Evolutionary conservation across 306 rosid genomes (phyloP).

Genomic region (Vigna angularis): DNA sequence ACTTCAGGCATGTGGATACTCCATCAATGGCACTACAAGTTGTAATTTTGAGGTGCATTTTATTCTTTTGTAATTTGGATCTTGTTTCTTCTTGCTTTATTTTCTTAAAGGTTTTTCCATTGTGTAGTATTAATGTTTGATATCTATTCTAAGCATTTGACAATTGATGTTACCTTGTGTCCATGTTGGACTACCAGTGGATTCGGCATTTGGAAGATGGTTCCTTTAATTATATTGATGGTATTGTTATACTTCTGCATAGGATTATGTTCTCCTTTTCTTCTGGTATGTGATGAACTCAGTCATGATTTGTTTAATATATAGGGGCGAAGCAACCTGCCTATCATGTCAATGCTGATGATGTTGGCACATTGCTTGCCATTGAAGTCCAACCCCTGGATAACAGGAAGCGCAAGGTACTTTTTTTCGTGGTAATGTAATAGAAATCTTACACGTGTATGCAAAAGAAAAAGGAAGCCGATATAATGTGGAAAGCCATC

Average conservation of each 20-base stretch:
- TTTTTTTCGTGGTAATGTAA: slow-evolving; percentile 24
- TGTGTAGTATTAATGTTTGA: slow-evolving; percentile 31
- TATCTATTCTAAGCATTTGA: slow-evolving; percentile 30
- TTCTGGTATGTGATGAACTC: slow-evolving; percentile 36
- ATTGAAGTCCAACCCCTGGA: slow-evolving; percentile 96
- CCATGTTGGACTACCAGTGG: slow-evolving; percentile 68
- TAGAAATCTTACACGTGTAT: slow-evolving; percentile 25
- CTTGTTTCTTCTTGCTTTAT: slow-evolving; percentile 35
- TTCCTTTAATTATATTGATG: slow-evolving; percentile 87
- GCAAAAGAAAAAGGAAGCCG: slow-evolving; percentile 33
- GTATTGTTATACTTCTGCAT: slow-evolving; percentile 53
- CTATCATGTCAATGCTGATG: slow-evolving; percentile 89
- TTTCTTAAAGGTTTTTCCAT: slow-evolving; percentile 19
- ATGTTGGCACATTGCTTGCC: slow-evolving; percentile 87
- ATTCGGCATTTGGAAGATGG: slow-evolving; percentile 91
- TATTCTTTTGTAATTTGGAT: slow-evolving; percentile 32
- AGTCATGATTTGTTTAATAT: slow-evolving; percentile 46
- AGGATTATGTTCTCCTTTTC: slow-evolving; percentile 27
- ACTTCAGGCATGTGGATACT: slow-evolving; percentile 89
- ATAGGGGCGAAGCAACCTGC: slow-evolving; percentile 95
- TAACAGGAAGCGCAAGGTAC: slow-evolving; percentile 93
- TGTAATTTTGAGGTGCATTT: slow-evolving; percentile 92
- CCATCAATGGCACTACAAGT: slow-evolving; percentile 91
- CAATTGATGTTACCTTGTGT: slow-evolving; percentile 39
- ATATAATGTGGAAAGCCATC: slow-evolving; percentile 4